Evolutionary conservation across 2,329 filamentous ascomycete species (phyloP).

Genomic region (Paecilomyces dactylethromorphus): DNA sequence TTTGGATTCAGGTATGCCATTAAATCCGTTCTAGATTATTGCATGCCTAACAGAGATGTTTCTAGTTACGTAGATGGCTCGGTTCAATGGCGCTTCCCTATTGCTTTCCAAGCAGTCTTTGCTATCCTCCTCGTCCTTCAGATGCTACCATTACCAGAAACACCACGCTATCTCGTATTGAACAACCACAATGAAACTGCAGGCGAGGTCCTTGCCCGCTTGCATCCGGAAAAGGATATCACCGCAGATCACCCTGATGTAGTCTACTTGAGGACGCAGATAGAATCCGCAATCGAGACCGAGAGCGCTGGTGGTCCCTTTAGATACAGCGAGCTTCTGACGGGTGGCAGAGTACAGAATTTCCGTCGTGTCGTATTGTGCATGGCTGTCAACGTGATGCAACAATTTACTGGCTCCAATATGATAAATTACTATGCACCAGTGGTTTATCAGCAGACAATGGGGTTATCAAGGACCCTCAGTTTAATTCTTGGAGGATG

Average conservation of each 20-base stretch:
- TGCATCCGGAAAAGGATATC: conserved; percentile 12
- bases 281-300: conserved; percentile 26
- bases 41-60: conserved; percentile 8
- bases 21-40: not conserved
- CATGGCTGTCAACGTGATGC: conserved; percentile 27
- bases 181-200: conserved; percentile 27
- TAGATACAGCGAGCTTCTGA: conserved; percentile 28
- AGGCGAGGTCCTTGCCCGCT: conserved; percentile 17
- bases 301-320: conserved; percentile 26
- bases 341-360: conserved; percentile 24
- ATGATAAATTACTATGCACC: conserved; percentile 39
- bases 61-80: conserved; percentile 21
- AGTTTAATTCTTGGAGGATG: conserved; percentile 48
- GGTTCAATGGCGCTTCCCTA: conserved; percentile 39
- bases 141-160: conserved; percentile 33
- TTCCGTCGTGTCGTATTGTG: conserved; percentile 26
- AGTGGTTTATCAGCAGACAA: conserved; percentile 31
- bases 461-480: conserved; percentile 39
- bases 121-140: conserved; percentile 29
- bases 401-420: conserved; percentile 31
- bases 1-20: conserved; percentile 23
- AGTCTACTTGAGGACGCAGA: conserved; percentile 29
- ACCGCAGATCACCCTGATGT: conserved; percentile 23
- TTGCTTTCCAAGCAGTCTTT: conserved; percentile 37
- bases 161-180: conserved; percentile 29